A percentile compares a stretch with the other conserved stretches of the same genome.
Conservation (phyloP, 2,329 filamentous ascomycete species). For the Septoria petroselini region DNA sequence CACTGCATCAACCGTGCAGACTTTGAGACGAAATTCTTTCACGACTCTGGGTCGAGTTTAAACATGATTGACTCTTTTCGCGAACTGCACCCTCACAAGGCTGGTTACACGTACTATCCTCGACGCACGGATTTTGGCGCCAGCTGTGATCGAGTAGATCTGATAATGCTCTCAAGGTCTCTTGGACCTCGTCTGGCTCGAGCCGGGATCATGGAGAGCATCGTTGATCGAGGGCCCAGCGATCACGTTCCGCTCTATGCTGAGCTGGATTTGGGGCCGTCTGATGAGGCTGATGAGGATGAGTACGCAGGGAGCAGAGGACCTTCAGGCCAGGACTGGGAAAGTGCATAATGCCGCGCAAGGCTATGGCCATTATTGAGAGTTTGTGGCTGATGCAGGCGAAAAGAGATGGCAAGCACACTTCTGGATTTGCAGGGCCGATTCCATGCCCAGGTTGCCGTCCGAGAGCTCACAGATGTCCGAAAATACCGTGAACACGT, state of each 20-base stretch:
- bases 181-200: slow-evolving; percentile 40
- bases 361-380: too few relatives aligned
- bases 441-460: too few relatives aligned
- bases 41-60: slow-evolving; percentile 28
- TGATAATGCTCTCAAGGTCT: slow-evolving; percentile 47
- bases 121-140: slow-evolving; percentile 44
- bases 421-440: too few relatives aligned
- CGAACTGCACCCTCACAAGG: slow-evolving; percentile 40
- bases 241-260: slow-evolving; percentile 55
- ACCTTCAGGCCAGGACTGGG: too few relatives aligned
- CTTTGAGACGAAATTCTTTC: slow-evolving; percentile 51
- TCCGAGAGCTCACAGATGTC: too few relatives aligned
- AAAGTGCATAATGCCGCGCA: too few relatives aligned
- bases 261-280: slow-evolving; percentile 3
- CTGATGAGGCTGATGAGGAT: not conserved
- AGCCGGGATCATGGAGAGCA: slow-evolving; percentile 44
- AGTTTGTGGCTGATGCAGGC: too few relatives aligned
- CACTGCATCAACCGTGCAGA: slow-evolving; percentile 53
- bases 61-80: slow-evolving; percentile 50
- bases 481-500: too few relatives aligned
- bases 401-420: too few relatives aligned
- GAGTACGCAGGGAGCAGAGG: too few relatives aligned
- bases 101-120: slow-evolving; percentile 52
- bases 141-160: slow-evolving; percentile 55
- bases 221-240: slow-evolving; percentile 50